Percentiles rank a stretch among this genome's conserved stretches.
These are phyloP conservation scores for Histomonas meleagridis DNA, from an alignment of 208 protist genomes.

Conservation along the genomic window DNA sequence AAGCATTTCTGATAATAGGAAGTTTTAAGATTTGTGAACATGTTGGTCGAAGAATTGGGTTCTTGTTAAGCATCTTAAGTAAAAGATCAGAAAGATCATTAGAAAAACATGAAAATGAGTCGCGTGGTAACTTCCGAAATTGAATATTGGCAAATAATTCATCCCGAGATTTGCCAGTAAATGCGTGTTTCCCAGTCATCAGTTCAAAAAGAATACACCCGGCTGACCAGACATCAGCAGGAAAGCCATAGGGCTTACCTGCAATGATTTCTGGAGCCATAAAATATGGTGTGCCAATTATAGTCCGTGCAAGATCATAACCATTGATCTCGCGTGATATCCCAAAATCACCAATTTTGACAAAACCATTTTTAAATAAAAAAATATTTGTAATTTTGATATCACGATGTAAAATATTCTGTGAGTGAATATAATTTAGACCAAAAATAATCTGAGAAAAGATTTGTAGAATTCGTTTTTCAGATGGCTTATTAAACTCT, in stretches of 20 bases:
- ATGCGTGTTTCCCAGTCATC: background rate
- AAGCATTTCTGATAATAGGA: background rate
- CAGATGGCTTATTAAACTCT: background rate
- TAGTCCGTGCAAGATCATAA: slow-evolving; percentile 20
- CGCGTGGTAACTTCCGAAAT: background rate
- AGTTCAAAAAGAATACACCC: slow-evolving; percentile 18
- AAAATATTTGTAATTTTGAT: slow-evolving; percentile 47
- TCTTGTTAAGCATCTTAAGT: background rate
- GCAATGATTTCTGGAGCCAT: slow-evolving; percentile 36
- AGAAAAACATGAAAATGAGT: background rate
- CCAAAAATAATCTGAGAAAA: slow-evolving; percentile 44
- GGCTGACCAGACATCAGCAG: slow-evolving; percentile 22
- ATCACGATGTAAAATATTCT: slow-evolving; percentile 48
- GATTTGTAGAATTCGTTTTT: slow-evolving; percentile 37
- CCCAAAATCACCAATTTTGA: slow-evolving; percentile 44
- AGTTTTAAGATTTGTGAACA: background rate
- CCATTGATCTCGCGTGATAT: slow-evolving; percentile 17
- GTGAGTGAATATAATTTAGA: slow-evolving; percentile 41
- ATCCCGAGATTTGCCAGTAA: slow-evolving; percentile 27
- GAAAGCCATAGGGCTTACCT: background rate
- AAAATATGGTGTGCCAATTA: slow-evolving; percentile 41
- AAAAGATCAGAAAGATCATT: background rate
- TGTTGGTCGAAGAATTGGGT: background rate
- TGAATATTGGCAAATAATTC: background rate
- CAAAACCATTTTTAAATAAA: slow-evolving; percentile 18